Base-by-base conservation (phyloP, 2,329 filamentous ascomycete genomes). In the Myotisia sp. region DNA sequence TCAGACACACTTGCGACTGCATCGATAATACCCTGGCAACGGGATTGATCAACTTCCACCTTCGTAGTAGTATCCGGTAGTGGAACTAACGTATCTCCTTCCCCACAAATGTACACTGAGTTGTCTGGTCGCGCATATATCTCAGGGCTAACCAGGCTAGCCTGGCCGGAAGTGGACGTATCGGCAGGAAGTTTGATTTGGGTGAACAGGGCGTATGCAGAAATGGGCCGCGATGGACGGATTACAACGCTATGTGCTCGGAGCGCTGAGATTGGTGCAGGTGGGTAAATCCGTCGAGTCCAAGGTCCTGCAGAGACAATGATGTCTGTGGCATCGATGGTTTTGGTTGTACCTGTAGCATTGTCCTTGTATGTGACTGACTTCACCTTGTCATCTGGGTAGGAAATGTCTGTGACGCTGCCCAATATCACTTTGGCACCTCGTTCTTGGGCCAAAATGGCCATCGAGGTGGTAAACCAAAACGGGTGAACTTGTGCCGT, bases 401-500 rank as follows among this genome's bases (percentile, higher is more conserved):
- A 67, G 32, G 70, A 67, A 41, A 94, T 79, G 10, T 61, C 62
- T 2, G 72, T 83, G 3, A 85, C 85, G 2, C 73, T 69, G 6
- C 76, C 75, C 27, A 78, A 65, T 19, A 73, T 64, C 34, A 94
- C 67, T 14, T 76, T 70, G 43, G 70, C 74, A 2, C 81, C 81
- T 17, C 67, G 69, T 33, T 81, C 71, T 37, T 70, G 61, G 0
- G 87, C 85, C 8, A 94, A 66, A 26, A 73, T 64, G 3, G 81
- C 82, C 56, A 95, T 92, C 10, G 76, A 68, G 0, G 74, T 87
- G 0, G 90, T 95, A 52, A 98, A 95, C 28, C 84, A 76, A 41
- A 78, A 81, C 0, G 90, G 90, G 49, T 98, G 87, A 2, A 95
- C 87, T 58, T 98, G 90, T 0, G 90, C 82, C 1, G 90, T 95